Base-by-base conservation (phyloP, 2,329 filamentous ascomycete species). In the Nannizzia gypsea region DNA sequence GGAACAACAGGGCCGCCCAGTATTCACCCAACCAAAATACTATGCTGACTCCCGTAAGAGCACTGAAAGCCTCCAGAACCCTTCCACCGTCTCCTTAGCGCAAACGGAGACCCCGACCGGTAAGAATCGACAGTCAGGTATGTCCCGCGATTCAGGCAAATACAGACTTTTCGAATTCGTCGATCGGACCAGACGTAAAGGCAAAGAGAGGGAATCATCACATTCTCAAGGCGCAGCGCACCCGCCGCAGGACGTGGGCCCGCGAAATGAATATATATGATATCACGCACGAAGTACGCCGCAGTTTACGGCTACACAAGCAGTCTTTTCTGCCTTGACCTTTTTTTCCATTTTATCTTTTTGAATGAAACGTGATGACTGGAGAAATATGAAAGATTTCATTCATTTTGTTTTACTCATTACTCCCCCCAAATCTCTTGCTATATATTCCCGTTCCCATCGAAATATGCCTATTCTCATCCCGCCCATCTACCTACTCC, bases 61-160 rank as follows among this genome's bases (percentile, higher is more conserved):
- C 64, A 73, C 72, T n/a, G 68, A 72, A 24, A 75, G 72, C 64
- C 76, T 75, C 8, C 76, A 76, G 28, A 77, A 78, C 60, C 77
- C 75, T 2, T 78, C 76, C 5, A 76, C 73, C 0, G 75, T 77
- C 60, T 75, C 74, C 3, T 67, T 76, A 38, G 75, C 78, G 42
- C 72, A 72, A 42, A 64, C 69, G 1, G 73, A 76, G 15, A 64
- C 61, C 61, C 56, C 69, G 31, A 36, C 31, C 13, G 31, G 31
- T 48, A 75, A 71, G 59, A 68, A 66, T 31, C 72, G 70, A 60
- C 67, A 72, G 63, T 69, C 71, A 57, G 76, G 69, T 58, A 70
- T 73, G 44, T 72, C 68, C 50, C 71, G 71, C 57, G 74, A 75
- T 58, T 66, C 69, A 1, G 72, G 69, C 62, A 76, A 74, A 67